These are phyloP conservation scores for Thermothelomyces thermophilus DNA, from an alignment of 2,329 filamentous ascomycete genomes.

Conservation along the genomic window DNA sequence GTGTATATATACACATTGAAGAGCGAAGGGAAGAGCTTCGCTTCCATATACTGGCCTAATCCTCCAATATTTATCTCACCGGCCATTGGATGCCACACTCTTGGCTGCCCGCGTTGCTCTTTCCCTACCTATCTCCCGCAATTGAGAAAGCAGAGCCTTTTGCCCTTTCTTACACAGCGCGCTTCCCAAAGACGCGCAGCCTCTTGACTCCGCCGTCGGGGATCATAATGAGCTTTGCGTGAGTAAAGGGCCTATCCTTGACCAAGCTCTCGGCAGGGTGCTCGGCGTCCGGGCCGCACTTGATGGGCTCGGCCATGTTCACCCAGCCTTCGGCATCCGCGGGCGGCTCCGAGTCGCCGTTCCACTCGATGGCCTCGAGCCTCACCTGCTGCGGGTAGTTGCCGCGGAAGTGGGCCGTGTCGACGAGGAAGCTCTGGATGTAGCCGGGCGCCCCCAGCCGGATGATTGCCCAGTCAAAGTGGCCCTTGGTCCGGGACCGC, in stretches of 20 bases:
- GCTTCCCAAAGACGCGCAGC: slow-evolving; percentile 67
- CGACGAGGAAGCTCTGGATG: slow-evolving; percentile 62
- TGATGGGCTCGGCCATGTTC: slow-evolving; percentile 59
- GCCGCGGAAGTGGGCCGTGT: slow-evolving; percentile 76
- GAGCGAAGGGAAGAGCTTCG: no score
- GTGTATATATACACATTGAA: no score
- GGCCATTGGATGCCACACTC: no score
- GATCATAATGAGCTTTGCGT: slow-evolving; percentile 86
- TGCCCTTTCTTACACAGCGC: slow-evolving; percentile 31
- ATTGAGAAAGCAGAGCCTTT: no score
- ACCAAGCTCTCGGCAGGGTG: slow-evolving; percentile 56
- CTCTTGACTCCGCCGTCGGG: slow-evolving; percentile 91
- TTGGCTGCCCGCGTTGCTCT: no score
- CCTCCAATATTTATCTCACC: no score
- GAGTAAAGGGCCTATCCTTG: slow-evolving; percentile 59
- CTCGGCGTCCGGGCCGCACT: slow-evolving; percentile 66
- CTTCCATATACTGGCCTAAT: no score
- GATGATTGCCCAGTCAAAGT: slow-evolving; percentile 77
- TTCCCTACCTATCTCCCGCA: no score
- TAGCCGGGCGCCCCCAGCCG: slow-evolving; percentile 60
- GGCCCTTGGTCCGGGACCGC: slow-evolving; percentile 61
- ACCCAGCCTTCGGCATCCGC: slow-evolving; percentile 56
- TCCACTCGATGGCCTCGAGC: slow-evolving; percentile 56
- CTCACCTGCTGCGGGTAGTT: slow-evolving; percentile 76
- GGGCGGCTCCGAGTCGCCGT: slow-evolving; percentile 43